These are phyloP conservation scores for Phytopythium vexans DNA, from an alignment of 352 stramenopile genomes.

Conservation along the genomic window DNA sequence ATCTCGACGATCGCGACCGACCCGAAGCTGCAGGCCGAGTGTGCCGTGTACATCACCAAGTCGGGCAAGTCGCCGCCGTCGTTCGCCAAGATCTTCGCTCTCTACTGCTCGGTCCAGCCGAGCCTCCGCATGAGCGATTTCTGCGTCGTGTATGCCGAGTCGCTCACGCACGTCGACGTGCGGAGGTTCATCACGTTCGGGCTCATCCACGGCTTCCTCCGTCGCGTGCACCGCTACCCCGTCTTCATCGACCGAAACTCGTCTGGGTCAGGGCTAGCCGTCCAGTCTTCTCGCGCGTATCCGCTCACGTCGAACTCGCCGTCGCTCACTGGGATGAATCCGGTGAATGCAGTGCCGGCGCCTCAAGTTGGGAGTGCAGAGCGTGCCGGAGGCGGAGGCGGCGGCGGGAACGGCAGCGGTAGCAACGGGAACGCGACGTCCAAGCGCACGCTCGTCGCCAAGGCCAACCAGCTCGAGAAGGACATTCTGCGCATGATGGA, in stretches of 20 bases:
- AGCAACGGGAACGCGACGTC: conserved; percentile 23
- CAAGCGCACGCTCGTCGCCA: conserved; percentile 39
- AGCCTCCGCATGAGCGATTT: conserved; percentile 83
- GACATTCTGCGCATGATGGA: conserved; percentile 83
- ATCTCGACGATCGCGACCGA: conserved; percentile 63
- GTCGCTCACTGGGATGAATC: conserved; percentile 29
- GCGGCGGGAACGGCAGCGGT: conserved; percentile 18
- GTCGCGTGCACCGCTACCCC: conserved; percentile 84
- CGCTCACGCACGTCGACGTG: conserved; percentile 69
- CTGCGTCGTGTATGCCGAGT: conserved; percentile 72
- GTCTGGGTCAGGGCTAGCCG: conserved; percentile 7
- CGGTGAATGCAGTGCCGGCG: conserved; percentile 14
- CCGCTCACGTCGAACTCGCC: conserved; percentile 34
- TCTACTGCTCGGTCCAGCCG: conserved; percentile 86
- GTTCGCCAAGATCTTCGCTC: conserved; percentile 78
- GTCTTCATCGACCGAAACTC: conserved; percentile 51
- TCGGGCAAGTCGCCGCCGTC: conserved; percentile 47
- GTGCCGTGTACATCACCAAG: conserved; percentile 78
- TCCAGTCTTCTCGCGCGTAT: conserved; percentile 16
- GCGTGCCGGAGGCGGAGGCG: conserved; percentile 3
- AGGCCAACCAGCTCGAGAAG: conserved; percentile 59
- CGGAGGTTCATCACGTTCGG: conserved; percentile 86
- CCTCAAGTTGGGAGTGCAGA: conserved; percentile 9
- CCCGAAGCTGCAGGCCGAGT: conserved; percentile 65
- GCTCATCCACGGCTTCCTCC: conserved; percentile 81